Base-by-base conservation (phyloP, 2,329 filamentous ascomycete species). In the Paecilomyces variotii region DNA sequence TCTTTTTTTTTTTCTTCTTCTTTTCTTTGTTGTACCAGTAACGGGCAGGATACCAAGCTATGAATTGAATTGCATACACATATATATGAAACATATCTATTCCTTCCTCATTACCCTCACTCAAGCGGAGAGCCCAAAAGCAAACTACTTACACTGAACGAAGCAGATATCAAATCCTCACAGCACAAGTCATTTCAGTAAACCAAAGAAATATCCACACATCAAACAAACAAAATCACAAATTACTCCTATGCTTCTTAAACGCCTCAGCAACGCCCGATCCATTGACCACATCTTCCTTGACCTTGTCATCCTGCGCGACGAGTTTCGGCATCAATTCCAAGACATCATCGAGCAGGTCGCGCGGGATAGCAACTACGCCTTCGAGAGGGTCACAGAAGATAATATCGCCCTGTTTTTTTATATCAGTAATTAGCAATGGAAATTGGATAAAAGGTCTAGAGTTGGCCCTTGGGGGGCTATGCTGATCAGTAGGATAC, bases 341-440 rank as follows among this genome's bases (percentile, higher is more conserved):
- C 11, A 89, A 67, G 24, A 90, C 82, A 54, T 82, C 79, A 10
- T 80, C 77, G 9, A 90, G 69, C 65, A 84, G 82, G 34, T 79
- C 80, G 54, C 76, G 74, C 0, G 88, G 88, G 59, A 91, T 87
- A 28, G 84, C 79, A 11, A 89, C 87, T 1, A 88, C 82, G 0
- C 87, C 88, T 62, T 90, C 88, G n/a, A 77, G 74, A 3, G 84
- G 80, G 69, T 91, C 89, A 58, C 84, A 82, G 72, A 90, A 86
- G 53, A 89, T 78, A 39, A 91, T 79, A 70, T 91, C 89, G 6
- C 87, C 86, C 76, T 70, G 34, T 55, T 19, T 19, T 55, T 57
- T 35, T 7, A 34, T 53, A 30, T 54, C 28, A 3, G 27, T 32
- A n/a, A n/a, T 32, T 19, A 27, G 10, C 19, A 14, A 19, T 19